Evolutionary conservation across 148 eudicot species (phyloP).

Genomic region (Cornus controversa): DNA sequence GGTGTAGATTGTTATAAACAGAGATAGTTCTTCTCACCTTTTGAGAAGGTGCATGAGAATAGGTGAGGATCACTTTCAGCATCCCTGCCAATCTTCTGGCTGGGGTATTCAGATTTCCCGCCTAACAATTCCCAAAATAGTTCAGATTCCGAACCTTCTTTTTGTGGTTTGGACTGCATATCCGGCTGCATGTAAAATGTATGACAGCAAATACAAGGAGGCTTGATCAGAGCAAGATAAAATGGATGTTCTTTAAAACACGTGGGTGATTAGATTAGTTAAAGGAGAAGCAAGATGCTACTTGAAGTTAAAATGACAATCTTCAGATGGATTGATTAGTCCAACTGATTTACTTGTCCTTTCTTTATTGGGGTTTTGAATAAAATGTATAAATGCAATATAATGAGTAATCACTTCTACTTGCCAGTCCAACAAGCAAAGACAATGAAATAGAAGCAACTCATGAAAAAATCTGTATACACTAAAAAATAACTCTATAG

Average conservation of each 20-base stretch:
- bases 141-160: slow-evolving; percentile 86
- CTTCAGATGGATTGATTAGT: slow-evolving; percentile 3
- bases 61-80: slow-evolving; percentile 87
- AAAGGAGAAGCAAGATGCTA: not conserved
- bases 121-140: slow-evolving; percentile 90
- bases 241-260: not conserved
- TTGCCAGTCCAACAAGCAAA: not conserved
- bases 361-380: not conserved
- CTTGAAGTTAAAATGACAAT: not conserved
- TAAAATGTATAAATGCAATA: not conserved
- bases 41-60: slow-evolving; percentile 71
- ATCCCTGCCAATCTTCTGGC: slow-evolving; percentile 68
- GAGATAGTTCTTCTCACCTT: slow-evolving; percentile 39
- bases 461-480: not conserved
- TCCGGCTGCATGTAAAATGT: slow-evolving; percentile 66
- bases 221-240: not conserved
- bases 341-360: not conserved
- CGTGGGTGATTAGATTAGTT: not conserved
- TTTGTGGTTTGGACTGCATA: slow-evolving; percentile 68
- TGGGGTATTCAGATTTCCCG: slow-evolving; percentile 74
- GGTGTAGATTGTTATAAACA: not conserved
- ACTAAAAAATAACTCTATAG: slow-evolving; percentile 1
- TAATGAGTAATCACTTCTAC: not conserved
- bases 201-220: slow-evolving; percentile 11
- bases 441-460: not conserved